Percentiles rank a stretch among this genome's conserved stretches.
phyloP scores from a whole-genome alignment of 2,329 filamentous ascomycete species.

The Cryphonectria japonica region DNA sequence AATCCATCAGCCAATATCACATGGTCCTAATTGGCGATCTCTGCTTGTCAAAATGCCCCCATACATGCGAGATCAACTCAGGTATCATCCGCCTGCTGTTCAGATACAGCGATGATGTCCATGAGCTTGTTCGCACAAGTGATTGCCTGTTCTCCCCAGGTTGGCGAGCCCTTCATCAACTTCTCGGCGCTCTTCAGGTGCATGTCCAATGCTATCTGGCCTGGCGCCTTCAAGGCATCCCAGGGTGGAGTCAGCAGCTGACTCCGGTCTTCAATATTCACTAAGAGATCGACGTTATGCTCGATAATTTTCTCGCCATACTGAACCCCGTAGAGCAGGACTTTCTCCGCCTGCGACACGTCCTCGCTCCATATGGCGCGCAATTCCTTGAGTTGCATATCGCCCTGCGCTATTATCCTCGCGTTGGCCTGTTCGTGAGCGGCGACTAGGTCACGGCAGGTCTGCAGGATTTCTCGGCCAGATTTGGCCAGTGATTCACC shows the following conservation, averaged over 20 bases:
- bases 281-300: slow-evolving; percentile 30
- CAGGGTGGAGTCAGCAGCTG: slow-evolving; percentile 28
- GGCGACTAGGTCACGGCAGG: slow-evolving; percentile 36
- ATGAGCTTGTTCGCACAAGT: slow-evolving; percentile 1
- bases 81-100: not conserved
- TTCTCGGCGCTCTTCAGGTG: slow-evolving; percentile 37
- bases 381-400: slow-evolving; percentile 33
- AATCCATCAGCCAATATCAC: not conserved
- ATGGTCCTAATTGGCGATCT: not conserved
- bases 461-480: slow-evolving; percentile 31
- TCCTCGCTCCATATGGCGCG: slow-evolving; percentile 40
- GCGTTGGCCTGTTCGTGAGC: slow-evolving; percentile 37
- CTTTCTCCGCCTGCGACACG: slow-evolving; percentile 37
- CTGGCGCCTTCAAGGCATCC: slow-evolving; percentile 32
- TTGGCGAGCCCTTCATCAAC: slow-evolving; percentile 30
- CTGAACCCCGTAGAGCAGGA: slow-evolving; percentile 39
- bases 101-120: slow-evolving; percentile 8
- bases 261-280: slow-evolving; percentile 9
- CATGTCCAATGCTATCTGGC: slow-evolving; percentile 36
- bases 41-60: not conserved
- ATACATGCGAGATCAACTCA: not conserved
- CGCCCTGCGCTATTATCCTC: slow-evolving; percentile 32
- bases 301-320: slow-evolving; percentile 37
- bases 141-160: slow-evolving; percentile 17
- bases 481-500: slow-evolving; percentile 35